Evolutionary conservation across 2,329 filamentous ascomycete species (phyloP).

Genomic region (Arthroderma sp.): DNA sequence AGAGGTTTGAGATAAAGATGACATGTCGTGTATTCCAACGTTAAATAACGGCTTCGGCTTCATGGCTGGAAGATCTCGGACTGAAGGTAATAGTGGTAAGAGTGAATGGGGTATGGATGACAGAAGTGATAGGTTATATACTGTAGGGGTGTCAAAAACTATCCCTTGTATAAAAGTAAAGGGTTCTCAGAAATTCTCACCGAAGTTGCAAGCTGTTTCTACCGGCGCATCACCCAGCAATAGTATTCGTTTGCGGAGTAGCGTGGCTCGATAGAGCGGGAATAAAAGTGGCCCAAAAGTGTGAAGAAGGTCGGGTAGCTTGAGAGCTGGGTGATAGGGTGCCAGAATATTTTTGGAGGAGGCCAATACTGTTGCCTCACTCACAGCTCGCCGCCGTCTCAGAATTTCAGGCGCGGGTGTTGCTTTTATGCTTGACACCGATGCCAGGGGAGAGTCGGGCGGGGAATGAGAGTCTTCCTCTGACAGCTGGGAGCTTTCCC

Average conservation of each 20-base stretch:
- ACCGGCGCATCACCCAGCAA: conserved; percentile 80
- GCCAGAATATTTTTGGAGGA: conserved; percentile 48
- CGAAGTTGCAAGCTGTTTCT: conserved; percentile 74
- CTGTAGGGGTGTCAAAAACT: conserved; percentile 31
- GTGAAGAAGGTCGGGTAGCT: conserved; percentile 62
- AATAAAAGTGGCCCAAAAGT: conserved; percentile 85
- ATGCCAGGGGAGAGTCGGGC: conserved; percentile 39
- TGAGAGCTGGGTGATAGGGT: conserved; percentile 73
- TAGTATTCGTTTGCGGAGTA: conserved; percentile 76
- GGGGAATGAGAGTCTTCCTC: conserved; percentile 24
- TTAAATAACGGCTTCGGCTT: conserved; percentile 76
- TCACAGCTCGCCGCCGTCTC: conserved; percentile 27
- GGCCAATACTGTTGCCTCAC: conserved; percentile 29
- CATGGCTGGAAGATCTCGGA: conserved; percentile 43
- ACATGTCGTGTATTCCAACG: conserved; percentile 85
- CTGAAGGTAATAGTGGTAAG: conserved; percentile 52
- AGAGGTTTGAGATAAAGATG: conserved; percentile 50
- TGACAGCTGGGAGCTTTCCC: conserved; percentile 41
- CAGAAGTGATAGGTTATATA: conserved; percentile 87
- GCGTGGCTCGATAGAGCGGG: conserved; percentile 72
- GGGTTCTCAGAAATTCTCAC: conserved; percentile 35
- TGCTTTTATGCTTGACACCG: conserved; percentile 37
- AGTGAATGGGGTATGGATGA: conserved; percentile 73
- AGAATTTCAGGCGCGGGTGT: conserved; percentile 35
- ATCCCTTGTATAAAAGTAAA: neutral